Base-by-base conservation (phyloP, 208 protist species). In the Vickermania spadyakhi region DNA sequence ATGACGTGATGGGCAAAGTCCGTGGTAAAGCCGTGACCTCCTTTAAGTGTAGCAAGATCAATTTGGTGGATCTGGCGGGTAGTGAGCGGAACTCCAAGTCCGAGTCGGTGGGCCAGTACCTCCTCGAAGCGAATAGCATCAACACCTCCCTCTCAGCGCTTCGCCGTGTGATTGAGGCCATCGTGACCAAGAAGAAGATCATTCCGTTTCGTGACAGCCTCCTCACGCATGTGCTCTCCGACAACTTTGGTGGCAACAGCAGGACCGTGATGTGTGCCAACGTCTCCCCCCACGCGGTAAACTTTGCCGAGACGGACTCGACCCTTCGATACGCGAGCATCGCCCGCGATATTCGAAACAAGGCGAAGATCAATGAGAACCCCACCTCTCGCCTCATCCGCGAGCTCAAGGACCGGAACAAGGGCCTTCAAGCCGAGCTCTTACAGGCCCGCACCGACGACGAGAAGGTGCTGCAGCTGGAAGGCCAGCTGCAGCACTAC, bases 221-320 rank as follows among this genome's bases (percentile, higher is more conserved):
- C n/a, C 77, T 97, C 1, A 97, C 94, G n/a, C 86, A 90, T 64
- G 74, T 97, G 1, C 67, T 97, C 1, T 77, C 81, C 7, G 84
- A 88, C 58, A 86, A 88, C 58, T 79, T 96, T 31, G 81, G 87
- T 27, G 87, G 85, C 51, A 91, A 93, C 57, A 83, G 77, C 41
- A 58, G 69, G 22, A 93, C 86, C 13, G 75, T 85, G 0, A 93
- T 95, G 75, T 93, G 92, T 65, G 85, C 81, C 28, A 96, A 77
- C 52, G 64, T 97, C 0, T 91, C 86, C 0, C 87, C 89, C 18
- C 63, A 77, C 21, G 53, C 52, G 29, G 60, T 62, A 13, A 81
- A 86, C 60, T 62, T 74, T 3, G 31, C 60, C 3, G 89, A 97
- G 56, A 96, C 87, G 42, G 75, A 89, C 63, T 88, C 80, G 25